Percentiles rank a stretch among this genome's conserved stretches.
These are phyloP conservation scores for Xerocomellus intermedius DNA, from an alignment of 768 basidiomycete genomes.

Conservation along the genomic window DNA sequence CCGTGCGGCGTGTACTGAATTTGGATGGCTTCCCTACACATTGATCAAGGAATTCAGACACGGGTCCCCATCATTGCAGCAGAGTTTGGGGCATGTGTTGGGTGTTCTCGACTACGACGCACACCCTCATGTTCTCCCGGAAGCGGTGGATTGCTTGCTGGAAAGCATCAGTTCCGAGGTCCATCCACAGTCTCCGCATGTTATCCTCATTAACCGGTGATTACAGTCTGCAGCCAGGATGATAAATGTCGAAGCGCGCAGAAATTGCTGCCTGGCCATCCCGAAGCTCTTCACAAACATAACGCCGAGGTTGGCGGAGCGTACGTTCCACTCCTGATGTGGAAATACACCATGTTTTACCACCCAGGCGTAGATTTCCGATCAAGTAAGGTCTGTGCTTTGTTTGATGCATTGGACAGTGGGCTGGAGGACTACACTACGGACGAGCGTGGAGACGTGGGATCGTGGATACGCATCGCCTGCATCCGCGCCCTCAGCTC, in stretches of 20 bases:
- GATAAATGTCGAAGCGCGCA: conserved; percentile 56
- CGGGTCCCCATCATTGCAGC: conserved; percentile 56
- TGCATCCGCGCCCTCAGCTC: conserved; percentile 66
- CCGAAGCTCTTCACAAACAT: conserved; percentile 48
- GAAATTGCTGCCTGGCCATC: conserved; percentile 50
- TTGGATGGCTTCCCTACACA: conserved; percentile 37
- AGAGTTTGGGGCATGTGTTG: conserved; percentile 69
- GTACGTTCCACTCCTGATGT: conserved; percentile 38
- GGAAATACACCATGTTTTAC: conserved; percentile 11
- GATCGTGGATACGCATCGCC: conserved; percentile 89
- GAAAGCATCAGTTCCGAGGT: conserved; percentile 57
- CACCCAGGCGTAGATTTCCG: conserved; percentile 43
- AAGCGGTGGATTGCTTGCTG: conserved; percentile 58
- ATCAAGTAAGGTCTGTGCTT: conserved; percentile 40
- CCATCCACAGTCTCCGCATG: conserved; percentile 22
- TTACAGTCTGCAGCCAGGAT: conserved; percentile 35
- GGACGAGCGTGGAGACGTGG: conserved; percentile 95
- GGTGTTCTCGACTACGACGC: conserved; percentile 65
- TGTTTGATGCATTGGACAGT: conserved; percentile 57
- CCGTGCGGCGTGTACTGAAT: conserved; percentile 16
- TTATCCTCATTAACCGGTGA: conserved; percentile 17
- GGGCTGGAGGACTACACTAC: conserved; percentile 88
- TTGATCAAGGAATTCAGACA: conserved; percentile 61
- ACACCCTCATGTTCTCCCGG: conserved; percentile 51
- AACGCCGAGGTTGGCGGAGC: conserved; percentile 39